These are phyloP conservation scores for Diaporthe australafricana DNA, from an alignment of 2,329 filamentous ascomycete species.

Conservation along the genomic window DNA sequence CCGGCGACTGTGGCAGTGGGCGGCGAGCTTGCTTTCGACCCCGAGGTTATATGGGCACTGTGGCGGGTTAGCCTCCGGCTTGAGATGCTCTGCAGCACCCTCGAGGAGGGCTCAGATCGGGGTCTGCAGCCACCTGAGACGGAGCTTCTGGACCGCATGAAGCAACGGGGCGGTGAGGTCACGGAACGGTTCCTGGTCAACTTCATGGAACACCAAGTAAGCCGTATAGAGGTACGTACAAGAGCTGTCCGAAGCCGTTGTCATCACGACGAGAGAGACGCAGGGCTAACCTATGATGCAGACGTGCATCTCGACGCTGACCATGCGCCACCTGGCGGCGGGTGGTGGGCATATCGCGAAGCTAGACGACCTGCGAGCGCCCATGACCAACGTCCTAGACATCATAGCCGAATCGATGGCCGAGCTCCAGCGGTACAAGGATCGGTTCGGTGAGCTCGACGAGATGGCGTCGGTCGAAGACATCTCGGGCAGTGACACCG, in stretches of 20 bases:
- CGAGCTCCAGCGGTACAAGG: slow-evolving; percentile 73
- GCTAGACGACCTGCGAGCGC: slow-evolving; percentile 79
- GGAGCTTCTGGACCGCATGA: slow-evolving; percentile 79
- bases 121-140: slow-evolving; percentile 84
- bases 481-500: slow-evolving; percentile 49
- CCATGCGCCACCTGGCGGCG: slow-evolving; percentile 81
- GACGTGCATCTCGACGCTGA: slow-evolving; percentile 84
- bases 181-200: slow-evolving; percentile 89
- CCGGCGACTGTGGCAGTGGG: slow-evolving; percentile 72
- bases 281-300: slow-evolving; percentile 48
- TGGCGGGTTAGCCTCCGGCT: slow-evolving; percentile 91
- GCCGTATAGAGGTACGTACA: slow-evolving; percentile 86
- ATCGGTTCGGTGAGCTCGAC: slow-evolving; percentile 60
- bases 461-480: slow-evolving; percentile 39
- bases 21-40: slow-evolving; percentile 79
- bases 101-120: slow-evolving; percentile 77
- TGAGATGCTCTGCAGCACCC: slow-evolving; percentile 90
- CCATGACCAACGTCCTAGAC: slow-evolving; percentile 79
- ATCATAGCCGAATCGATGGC: slow-evolving; percentile 70
- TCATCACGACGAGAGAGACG: background rate
- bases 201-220: slow-evolving; percentile 95
- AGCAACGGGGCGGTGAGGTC: slow-evolving; percentile 80
- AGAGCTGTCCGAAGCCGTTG: background rate
- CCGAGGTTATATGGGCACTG: slow-evolving; percentile 86
- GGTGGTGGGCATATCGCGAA: slow-evolving; percentile 72